Base-by-base conservation (phyloP, 208 protist genomes). In the Naegleria fowleri region DNA sequence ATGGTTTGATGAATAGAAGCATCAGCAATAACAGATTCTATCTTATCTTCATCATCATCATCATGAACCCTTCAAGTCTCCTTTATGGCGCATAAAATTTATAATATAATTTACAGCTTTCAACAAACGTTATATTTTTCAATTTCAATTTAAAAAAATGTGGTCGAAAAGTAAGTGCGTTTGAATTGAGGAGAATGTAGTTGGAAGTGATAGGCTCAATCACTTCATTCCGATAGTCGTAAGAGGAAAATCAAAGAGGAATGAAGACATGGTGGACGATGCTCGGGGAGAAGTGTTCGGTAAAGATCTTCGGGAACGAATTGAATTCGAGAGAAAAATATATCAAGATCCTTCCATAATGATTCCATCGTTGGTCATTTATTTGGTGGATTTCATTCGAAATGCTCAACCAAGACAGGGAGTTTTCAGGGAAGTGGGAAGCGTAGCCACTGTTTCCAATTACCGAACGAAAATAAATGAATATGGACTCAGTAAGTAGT, bases 341-440 rank as follows among this genome's bases (percentile, higher is more conserved):
- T 79, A 79, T 79, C 67, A 79, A 79, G 67, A 79, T 79, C 67
- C 67, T 29, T 79, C 67, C 19, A 79, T 79, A 79, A 79, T 79
- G 67, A 36, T 79, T 36, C 67, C 67, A 7, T 36, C 67, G 25
- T 36, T 79, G 7, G 67, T 79, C 0, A 36, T 36, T 36, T 79
- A 36, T 9, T 33, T 79, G n/a, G 29, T 79, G 0, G 67, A 79
- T 79, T 79, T 79, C 29, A 36, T 79, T 36, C 16, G 67, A 9
- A 33, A 79, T 36, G 67, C 29, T 79, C 16, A 11, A 9, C 83
- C 83, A 48, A 48, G 83, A 48, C 33, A 29, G n/a, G 83, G 83
- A 6, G 41, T 86, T 43, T 86, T 86, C 19, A 86, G 83, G 41
- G 83, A 86, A 86, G 83, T 86, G 11, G 83, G 83, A 43, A 86